Evolutionary conservation across 106 monocot genomes (phyloP).

Genomic region (Dioscorea zingiberensis): DNA sequence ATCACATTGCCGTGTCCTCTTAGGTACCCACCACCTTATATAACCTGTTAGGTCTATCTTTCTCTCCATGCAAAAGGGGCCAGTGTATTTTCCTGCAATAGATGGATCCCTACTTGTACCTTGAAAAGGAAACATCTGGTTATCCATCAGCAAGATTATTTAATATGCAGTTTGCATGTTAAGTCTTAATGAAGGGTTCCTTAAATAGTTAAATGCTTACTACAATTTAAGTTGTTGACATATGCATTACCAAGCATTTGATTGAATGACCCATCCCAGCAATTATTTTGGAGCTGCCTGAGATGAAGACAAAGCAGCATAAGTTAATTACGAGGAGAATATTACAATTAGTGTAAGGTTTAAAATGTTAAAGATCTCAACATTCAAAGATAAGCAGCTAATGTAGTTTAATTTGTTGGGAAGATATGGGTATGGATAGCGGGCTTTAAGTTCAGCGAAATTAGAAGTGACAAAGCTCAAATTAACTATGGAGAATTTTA

Average conservation of each 20-base stretch:
- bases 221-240: slow-evolving; percentile 22
- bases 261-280: slow-evolving; percentile 65
- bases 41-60: slow-evolving; percentile 81
- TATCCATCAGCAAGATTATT: neutral
- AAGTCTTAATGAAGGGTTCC: neutral
- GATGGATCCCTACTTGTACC: slow-evolving; percentile 44
- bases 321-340: no score
- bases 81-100: slow-evolving; percentile 44
- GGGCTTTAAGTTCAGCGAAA: no score
- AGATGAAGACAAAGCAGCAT: neutral
- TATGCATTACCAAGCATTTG: slow-evolving; percentile 62
- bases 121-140: slow-evolving; percentile 9
- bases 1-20: slow-evolving; percentile 39
- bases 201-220: slow-evolving; percentile 14
- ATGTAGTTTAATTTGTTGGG: no score
- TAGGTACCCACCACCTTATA: slow-evolving; percentile 84
- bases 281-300: slow-evolving; percentile 62
- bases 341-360: no score
- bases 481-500: no score
- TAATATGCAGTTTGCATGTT: neutral
- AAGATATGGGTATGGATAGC: no score
- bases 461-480: no score
- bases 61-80: slow-evolving; percentile 53
- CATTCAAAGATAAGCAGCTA: no score
- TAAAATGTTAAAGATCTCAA: no score